Evolutionary conservation across 169 alveolate genomes (phyloP).

Genomic region (Cyclospora cayetanensis): DNA sequence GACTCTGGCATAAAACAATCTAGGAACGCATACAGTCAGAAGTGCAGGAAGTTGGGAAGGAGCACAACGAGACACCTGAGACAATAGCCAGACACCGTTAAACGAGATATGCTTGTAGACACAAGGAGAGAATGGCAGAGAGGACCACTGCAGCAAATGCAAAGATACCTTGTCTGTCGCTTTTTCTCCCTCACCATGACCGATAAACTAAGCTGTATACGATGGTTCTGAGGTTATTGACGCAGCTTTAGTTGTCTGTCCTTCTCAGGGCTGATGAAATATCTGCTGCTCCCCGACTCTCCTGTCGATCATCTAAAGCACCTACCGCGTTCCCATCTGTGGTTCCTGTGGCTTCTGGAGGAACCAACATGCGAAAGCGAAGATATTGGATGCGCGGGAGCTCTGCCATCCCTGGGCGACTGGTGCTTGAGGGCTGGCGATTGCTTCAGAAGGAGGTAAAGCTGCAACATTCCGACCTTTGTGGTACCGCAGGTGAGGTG

Average conservation of each 20-base stretch:
- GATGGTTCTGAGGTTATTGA: too few relatives aligned
- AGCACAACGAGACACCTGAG: too few relatives aligned
- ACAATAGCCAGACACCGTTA: neutral
- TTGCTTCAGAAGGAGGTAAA: constrained; percentile 69
- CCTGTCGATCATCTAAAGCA: neutral
- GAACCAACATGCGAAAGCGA: neutral
- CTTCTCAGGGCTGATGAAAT: constrained; percentile 49
- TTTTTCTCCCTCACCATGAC: too few relatives aligned
- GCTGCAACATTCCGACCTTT: constrained; percentile 62
- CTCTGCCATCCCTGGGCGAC: constrained; percentile 53
- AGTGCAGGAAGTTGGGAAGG: too few relatives aligned
- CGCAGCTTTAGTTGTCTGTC: too few relatives aligned
- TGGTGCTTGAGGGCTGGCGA: constrained; percentile 68
- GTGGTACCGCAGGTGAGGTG: constrained; percentile 63
- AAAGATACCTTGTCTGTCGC: too few relatives aligned
- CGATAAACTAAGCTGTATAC: too few relatives aligned
- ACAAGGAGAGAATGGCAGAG: neutral
- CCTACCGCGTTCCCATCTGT: neutral
- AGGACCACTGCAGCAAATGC: too few relatives aligned
- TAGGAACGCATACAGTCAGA: too few relatives aligned
- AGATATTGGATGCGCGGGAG: constrained; percentile 48
- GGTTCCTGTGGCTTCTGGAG: neutral
- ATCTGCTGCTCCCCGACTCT: neutral
- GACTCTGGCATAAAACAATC: too few relatives aligned
- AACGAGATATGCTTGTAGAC: neutral